Base-by-base conservation (phyloP, 139 green algal species). In the Picocystis salinarum region DNA sequence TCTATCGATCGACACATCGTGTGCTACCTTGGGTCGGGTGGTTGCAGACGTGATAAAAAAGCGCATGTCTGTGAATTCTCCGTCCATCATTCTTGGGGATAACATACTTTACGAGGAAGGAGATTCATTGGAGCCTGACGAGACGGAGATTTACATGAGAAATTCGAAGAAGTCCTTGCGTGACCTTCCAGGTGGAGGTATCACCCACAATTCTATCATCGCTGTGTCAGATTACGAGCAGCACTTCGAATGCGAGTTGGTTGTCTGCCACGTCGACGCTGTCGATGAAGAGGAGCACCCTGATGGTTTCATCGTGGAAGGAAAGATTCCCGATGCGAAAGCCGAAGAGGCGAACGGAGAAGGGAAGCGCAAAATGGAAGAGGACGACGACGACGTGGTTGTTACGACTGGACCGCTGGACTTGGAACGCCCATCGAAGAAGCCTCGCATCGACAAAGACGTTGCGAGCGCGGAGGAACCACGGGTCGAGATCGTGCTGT, bases 91-190 rank as follows among this genome's bases (percentile, higher is more conserved):
- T 13, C 30, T 26, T 6, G 20, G n/a, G 28, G 6, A 48, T 24
- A 12, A 4, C 19, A 23, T 17, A 5, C 45, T 13, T 44, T 92
- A 92, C 48, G 83, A 92, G 42, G 77, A 91, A 45, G 82, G 74
- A 1, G 68, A 73, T 30, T 80, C 55, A 24, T 46, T 94, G 30
- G 80, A 93, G 9, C 70, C 80, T 7, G 80, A 91, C 37, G 82
- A 93, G 66, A 48, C 73, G 28, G 50, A 13, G 19, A 44, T 7
- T 6, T 36, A 36, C 11, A 26, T 11, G 7, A 12, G 6, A n/a
- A 17, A 13, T 17, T 22, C 25, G 17, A 33, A 39, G 11, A 48
- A 34, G 28, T 3, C 48, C 5, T 53, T 93, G 7, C 23, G 10
- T 44, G 39, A 65, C 31, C 23, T 46, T 22, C 34, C 44, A 47